A percentile compares a stretch with the other conserved stretches of the same genome.
Conservation (phyloP, 164 flowering plant species). For the Kingdonia uniflora region DNA sequence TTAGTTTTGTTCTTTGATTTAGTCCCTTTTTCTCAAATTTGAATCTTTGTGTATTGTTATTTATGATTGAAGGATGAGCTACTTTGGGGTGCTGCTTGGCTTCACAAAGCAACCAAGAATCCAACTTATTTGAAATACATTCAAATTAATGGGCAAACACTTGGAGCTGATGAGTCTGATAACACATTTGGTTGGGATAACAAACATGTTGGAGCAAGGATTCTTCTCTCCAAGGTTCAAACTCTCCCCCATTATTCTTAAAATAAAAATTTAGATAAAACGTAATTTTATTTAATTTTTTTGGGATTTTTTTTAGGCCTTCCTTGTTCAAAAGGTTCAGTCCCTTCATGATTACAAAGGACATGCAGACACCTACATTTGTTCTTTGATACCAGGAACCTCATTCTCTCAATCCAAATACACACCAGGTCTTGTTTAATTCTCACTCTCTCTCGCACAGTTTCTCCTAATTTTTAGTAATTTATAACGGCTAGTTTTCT, state of each 20-base stretch:
- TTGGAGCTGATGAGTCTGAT: slow-evolving; percentile 74
- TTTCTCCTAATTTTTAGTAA: not conserved
- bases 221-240: slow-evolving; percentile 75
- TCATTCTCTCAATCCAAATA: slow-evolving; percentile 48
- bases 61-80: slow-evolving; percentile 61
- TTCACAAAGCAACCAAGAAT: slow-evolving; percentile 69
- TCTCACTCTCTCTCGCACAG: slow-evolving; percentile 6
- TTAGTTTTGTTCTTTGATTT: not conserved
- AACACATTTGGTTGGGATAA: slow-evolving; percentile 94
- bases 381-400: slow-evolving; percentile 66
- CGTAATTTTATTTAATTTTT: not conserved
- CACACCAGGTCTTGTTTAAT: slow-evolving; percentile 59
- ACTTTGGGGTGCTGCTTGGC: slow-evolving; percentile 97
- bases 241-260: not conserved
- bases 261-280: not conserved
- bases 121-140: slow-evolving; percentile 64
- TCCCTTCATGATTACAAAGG: slow-evolving; percentile 76
- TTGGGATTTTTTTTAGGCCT: slow-evolving; percentile 37
- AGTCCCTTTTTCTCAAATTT: not conserved
- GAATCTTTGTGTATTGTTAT: not conserved
- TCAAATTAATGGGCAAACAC: slow-evolving; percentile 62
- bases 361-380: slow-evolving; percentile 76
- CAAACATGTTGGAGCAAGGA: slow-evolving; percentile 88
- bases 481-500: slow-evolving; percentile 3
- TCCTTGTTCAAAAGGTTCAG: slow-evolving; percentile 58